These are phyloP conservation scores for Chara braunii DNA, from an alignment of 139 green algal species.

Conservation along the genomic window DNA sequence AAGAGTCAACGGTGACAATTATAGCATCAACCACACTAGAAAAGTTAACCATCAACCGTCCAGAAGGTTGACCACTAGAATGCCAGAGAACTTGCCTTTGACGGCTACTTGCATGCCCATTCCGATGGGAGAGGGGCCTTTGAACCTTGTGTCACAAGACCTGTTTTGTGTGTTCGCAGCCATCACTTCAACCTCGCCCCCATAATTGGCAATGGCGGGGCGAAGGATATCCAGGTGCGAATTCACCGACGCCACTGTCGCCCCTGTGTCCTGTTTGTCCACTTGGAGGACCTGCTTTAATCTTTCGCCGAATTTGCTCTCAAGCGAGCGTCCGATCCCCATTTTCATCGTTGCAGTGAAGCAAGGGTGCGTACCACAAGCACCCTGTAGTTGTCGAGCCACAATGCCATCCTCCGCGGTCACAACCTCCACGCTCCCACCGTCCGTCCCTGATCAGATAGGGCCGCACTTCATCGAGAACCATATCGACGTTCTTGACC, in stretches of 20 bases:
- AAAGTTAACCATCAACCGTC: slow-evolving; percentile 4
- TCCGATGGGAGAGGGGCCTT: slow-evolving; percentile 35
- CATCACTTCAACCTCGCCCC: slow-evolving; percentile 67
- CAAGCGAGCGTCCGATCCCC: slow-evolving; percentile 68
- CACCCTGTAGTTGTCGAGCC: slow-evolving; percentile 58
- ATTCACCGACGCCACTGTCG: slow-evolving; percentile 57
- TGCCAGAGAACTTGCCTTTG: slow-evolving; percentile 51
- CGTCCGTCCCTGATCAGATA: slow-evolving; percentile 89
- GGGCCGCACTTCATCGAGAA: slow-evolving; percentile 65
- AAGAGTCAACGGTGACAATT: too few species aligned
- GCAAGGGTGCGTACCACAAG: slow-evolving; percentile 75
- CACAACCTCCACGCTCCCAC: slow-evolving; percentile 83
- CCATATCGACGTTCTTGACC: slow-evolving; percentile 22
- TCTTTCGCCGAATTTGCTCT: slow-evolving; percentile 4
- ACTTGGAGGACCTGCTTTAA: slow-evolving; percentile 51
- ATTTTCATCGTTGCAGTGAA: slow-evolving; percentile 82
- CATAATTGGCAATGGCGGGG: slow-evolving; percentile 63
- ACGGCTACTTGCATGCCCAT: slow-evolving; percentile 57
- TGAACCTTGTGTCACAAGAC: slow-evolving; percentile 46
- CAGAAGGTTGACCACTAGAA: slow-evolving; percentile 14
- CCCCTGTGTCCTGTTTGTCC: slow-evolving; percentile 35
- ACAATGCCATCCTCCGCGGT: slow-evolving; percentile 64
- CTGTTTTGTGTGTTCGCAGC: slow-evolving; percentile 41
- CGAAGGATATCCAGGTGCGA: slow-evolving; percentile 73
- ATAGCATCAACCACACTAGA: too few species aligned